A percentile compares a stretch with the other conserved stretches of the same genome.
phyloP scores from a whole-genome alignment of 148 eudicot genomes.

The Cornus controversa region DNA sequence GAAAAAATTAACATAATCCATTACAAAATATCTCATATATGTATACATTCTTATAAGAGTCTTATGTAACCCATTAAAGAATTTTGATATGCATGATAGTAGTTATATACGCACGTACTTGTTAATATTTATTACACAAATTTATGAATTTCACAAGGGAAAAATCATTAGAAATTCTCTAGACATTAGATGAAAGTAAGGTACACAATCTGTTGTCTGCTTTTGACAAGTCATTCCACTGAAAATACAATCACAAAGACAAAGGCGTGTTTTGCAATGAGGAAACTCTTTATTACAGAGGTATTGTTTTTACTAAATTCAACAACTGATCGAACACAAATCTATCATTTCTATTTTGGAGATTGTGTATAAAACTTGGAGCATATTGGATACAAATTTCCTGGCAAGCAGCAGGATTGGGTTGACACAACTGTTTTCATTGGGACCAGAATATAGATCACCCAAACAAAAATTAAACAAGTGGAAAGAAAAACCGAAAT shows the following conservation, averaged over 20 bases:
- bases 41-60: too few species aligned
- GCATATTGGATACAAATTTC: constrained; percentile 7
- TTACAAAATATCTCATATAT: too few species aligned
- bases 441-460: constrained; percentile 12
- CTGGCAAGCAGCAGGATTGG: constrained; percentile 18
- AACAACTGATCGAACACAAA: background rate
- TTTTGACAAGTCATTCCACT: background rate
- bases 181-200: too few species aligned
- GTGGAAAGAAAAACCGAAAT: constrained; percentile 13
- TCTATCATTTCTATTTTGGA: constrained; percentile 9
- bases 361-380: constrained; percentile 21
- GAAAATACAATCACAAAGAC: background rate
- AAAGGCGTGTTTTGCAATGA: background rate
- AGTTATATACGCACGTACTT: too few species aligned
- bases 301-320: constrained; percentile 1
- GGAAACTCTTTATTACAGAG: background rate
- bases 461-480: constrained; percentile 10
- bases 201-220: background rate
- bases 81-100: too few species aligned
- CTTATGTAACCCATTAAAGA: too few species aligned
- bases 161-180: too few species aligned
- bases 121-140: too few species aligned
- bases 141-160: too few species aligned
- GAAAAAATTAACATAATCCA: too few species aligned
- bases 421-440: constrained; percentile 7